Conservation (phyloP, 768 basidiomycete genomes). For the Rhodotorula taiwanensis region DNA sequence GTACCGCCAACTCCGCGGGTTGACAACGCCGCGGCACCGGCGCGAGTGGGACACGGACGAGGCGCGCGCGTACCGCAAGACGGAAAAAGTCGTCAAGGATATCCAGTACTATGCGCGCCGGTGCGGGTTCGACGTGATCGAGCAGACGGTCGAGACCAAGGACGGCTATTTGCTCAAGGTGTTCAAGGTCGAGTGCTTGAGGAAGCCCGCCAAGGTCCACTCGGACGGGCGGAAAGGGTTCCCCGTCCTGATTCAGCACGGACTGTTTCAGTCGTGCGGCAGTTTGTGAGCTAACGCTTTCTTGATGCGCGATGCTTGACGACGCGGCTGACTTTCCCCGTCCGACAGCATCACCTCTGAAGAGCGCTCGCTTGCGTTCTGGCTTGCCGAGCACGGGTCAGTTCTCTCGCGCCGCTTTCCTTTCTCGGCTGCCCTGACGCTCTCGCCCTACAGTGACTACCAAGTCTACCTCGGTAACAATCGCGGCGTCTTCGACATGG, state of each 20-base stretch:
- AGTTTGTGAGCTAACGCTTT: constrained; percentile 42
- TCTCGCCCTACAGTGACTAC: constrained; percentile 43
- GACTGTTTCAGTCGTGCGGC: constrained; percentile 52
- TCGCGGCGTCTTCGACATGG: constrained; percentile 52
- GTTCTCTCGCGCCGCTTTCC: not conserved
- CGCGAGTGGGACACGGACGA: constrained; percentile 46
- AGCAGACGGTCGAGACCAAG: constrained; percentile 50
- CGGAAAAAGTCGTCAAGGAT: constrained; percentile 48
- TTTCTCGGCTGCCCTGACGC: not conserved
- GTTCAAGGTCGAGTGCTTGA: constrained; percentile 40
- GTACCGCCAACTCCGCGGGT: constrained; percentile 4
- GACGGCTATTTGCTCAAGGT: constrained; percentile 50
- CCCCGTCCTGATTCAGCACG: constrained; percentile 51
- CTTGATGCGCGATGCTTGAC: not conserved
- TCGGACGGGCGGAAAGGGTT: constrained; percentile 44
- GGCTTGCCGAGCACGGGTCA: constrained; percentile 50
- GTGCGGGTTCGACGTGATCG: constrained; percentile 49
- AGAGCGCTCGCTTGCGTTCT: constrained; percentile 52
- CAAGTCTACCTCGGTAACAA: constrained; percentile 49
- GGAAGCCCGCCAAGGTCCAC: constrained; percentile 26
- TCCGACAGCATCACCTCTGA: constrained; percentile 48
- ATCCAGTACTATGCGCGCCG: constrained; percentile 50
- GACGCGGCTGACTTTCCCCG: too few relatives aligned
- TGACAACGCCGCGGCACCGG: constrained; percentile 1
- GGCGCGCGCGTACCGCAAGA: constrained; percentile 43